Percentiles rank a stretch among this genome's conserved stretches.
Conservation (phyloP, 2,329 filamentous ascomycete genomes). For the Lomentospora prolificans region DNA sequence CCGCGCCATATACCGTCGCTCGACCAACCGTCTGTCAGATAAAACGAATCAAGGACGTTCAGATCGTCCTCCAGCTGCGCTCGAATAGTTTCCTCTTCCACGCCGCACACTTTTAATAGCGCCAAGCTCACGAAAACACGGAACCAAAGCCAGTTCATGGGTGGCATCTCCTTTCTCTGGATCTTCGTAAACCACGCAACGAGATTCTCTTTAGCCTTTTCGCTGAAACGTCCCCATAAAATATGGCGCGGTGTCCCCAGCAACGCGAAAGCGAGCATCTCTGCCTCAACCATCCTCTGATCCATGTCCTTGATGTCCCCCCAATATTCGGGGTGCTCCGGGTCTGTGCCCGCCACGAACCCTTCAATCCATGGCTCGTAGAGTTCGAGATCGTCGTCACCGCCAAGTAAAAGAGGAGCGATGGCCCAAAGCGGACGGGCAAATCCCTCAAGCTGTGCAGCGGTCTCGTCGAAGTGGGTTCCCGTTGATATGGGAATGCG, state of each 20-base stretch:
- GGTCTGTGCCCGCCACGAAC: slow-evolving; percentile 23
- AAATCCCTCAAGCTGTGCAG: slow-evolving; percentile 36
- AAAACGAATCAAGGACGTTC: slow-evolving; percentile 32
- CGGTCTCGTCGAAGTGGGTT: slow-evolving; percentile 31
- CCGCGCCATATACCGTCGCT: slow-evolving; percentile 33
- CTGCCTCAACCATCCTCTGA: slow-evolving; percentile 45
- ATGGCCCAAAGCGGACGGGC: slow-evolving; percentile 28
- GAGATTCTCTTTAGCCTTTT: slow-evolving; percentile 24
- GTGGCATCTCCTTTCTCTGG: slow-evolving; percentile 33
- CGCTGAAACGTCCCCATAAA: slow-evolving; percentile 22
- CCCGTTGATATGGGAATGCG: slow-evolving; percentile 26
- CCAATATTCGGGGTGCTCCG: slow-evolving; percentile 32
- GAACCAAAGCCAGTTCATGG: slow-evolving; percentile 44
- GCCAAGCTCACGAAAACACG: slow-evolving; percentile 39
- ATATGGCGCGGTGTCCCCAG: slow-evolving; percentile 27
- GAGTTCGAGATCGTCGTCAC: slow-evolving; percentile 1
- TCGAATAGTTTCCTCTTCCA: slow-evolving; percentile 23
- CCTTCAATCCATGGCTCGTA: slow-evolving; percentile 20
- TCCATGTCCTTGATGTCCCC: slow-evolving; percentile 33
- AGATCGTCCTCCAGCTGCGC: slow-evolving; percentile 30
- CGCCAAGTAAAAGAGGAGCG: slow-evolving; percentile 32
- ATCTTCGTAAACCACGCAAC: slow-evolving; percentile 30
- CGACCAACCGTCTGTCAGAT: slow-evolving; percentile 35
- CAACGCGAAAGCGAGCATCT: slow-evolving; percentile 38
- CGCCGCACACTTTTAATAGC: slow-evolving; percentile 28